Evolutionary conservation across 805 yeast genomes (phyloP), one percentile per base, ranked within the genome.

Genomic region (Kuraishia ogatae): DNA sequence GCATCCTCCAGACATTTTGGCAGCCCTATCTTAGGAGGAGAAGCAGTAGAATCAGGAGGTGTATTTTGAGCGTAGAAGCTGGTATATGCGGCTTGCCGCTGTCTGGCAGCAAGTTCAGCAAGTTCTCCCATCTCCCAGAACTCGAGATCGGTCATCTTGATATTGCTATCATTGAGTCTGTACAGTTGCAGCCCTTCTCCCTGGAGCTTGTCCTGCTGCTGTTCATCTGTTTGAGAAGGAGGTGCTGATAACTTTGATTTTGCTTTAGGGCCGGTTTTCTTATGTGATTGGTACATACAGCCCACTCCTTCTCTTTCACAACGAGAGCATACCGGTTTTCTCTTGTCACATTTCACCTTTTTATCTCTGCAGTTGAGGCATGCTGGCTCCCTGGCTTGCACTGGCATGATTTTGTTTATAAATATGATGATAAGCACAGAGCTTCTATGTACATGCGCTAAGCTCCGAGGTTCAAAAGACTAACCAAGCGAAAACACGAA

Each of bases 321-420:
- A 22, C 49, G 49, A 21, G 24, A 47, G 19, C 49, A 47, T 5
- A 47, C 22, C 3, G 49, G 49, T 22, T 47, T 47, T 15, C 49
- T 47, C 49, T 47, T 47, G 19, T 47, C 49, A 19, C 49, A 47
- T 47, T 47, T 47, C 15, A 47, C 49, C 24, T 47, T 47, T 22
- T 47, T 47, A 21, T 47, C 49, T 20, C 49, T 11, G 24, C 49
- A 47, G 49, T 47, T 47, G 49, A 47, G 22, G 49, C 49, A 47
- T 47, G 49, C 49, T 22, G 24, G 24, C 24, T 20, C 49, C 19
- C 49, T 47, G 5, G 24, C 49, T 47, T 47, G 49, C 24, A 22
- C 24, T 7, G 49, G 49, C 24, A 47, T 47, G 10, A 26, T n/a
- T n/a, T n/a, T n/a, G n/a, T n/a, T n/a, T n/a, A n/a, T n/a, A n/a